phyloP scores from a whole-genome alignment of 495 filamentous ascomycete genomes.

The Penicillium bovifimosum region DNA sequence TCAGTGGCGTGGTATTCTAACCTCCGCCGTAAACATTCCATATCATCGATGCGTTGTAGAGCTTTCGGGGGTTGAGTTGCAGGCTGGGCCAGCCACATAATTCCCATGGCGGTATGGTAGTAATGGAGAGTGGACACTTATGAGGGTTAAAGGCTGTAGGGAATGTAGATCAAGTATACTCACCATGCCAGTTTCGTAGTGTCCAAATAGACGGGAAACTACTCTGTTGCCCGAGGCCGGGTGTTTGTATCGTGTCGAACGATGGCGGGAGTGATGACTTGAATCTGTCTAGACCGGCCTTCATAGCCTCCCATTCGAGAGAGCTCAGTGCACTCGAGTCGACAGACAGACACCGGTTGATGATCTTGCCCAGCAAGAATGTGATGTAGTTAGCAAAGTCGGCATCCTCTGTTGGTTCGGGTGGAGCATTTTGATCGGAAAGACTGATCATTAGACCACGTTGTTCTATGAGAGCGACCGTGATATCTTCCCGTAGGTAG shows the following conservation, averaged over 20 bases:
- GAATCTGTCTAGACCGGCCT: slow-evolving; percentile 17
- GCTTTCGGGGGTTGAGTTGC: not conserved
- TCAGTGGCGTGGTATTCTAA: slow-evolving; percentile 23
- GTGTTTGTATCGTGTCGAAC: slow-evolving; percentile 6
- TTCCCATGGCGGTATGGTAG: slow-evolving; percentile 22
- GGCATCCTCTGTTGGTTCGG: slow-evolving; percentile 12
- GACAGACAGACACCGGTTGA: slow-evolving; percentile 24
- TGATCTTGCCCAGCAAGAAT: slow-evolving; percentile 26
- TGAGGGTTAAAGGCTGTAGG: not conserved
- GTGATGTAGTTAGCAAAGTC: slow-evolving; percentile 28
- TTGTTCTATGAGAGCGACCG: slow-evolving; percentile 28
- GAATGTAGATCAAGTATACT: not conserved
- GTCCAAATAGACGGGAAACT: slow-evolving; percentile 19
- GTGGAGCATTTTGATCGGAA: slow-evolving; percentile 10
- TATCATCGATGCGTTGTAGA: slow-evolving; percentile 2
- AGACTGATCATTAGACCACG: slow-evolving; percentile 30
- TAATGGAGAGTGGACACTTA: slow-evolving; percentile 27
- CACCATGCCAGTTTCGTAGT: slow-evolving; percentile 28
- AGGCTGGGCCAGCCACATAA: slow-evolving; percentile 17
- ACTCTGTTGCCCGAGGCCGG: not conserved
- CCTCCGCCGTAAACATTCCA: slow-evolving; percentile 7
- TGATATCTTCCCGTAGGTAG: slow-evolving; percentile 38
- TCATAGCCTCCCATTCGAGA: slow-evolving; percentile 6
- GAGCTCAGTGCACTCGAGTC: not conserved
- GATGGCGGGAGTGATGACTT: slow-evolving; percentile 11